These are phyloP conservation scores for Candida ascalaphidarum DNA, from an alignment of 805 yeast species.

Conservation along the genomic window DNA sequence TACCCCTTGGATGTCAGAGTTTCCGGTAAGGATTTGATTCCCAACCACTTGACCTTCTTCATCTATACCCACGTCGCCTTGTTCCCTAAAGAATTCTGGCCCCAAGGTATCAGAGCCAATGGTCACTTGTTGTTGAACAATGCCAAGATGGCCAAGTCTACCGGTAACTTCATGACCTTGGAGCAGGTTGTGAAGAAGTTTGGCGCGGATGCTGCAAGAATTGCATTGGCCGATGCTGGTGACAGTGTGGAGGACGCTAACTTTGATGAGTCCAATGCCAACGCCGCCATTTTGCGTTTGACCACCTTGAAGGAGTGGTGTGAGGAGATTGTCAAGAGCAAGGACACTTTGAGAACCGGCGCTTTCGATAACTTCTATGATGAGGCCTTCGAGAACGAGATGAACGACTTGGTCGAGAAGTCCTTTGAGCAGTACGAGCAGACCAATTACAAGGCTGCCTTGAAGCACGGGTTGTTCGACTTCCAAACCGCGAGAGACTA, in stretches of 20 bases:
- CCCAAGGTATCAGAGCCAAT: constrained; percentile 85
- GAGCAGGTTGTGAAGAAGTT: constrained; percentile 77
- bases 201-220: constrained; percentile 97
- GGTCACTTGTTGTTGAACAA: constrained; percentile 94
- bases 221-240: constrained; percentile 98
- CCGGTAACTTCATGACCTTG: constrained; percentile 94
- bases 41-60: constrained; percentile 95
- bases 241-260: constrained; percentile 96
- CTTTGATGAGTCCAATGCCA: constrained; percentile 93
- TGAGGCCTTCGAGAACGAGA: constrained; percentile 84
- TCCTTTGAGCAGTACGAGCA: constrained; percentile 61
- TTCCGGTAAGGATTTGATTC: constrained; percentile 95
- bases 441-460: constrained; percentile 80
- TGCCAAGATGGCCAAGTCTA: constrained; percentile 95
- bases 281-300: constrained; percentile 92
- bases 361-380: constrained; percentile 63
- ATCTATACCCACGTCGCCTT: constrained; percentile 88
- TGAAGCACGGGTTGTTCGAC: constrained; percentile 88
- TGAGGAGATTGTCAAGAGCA: constrained; percentile 57
- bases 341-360: constrained; percentile 42
- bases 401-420: constrained; percentile 72
- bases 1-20: constrained; percentile 89
- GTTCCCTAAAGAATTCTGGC: constrained; percentile 90
- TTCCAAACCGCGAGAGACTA: constrained; percentile 93
- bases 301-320: constrained; percentile 93